Evolutionary conservation across 352 stramenopile genomes (phyloP).

Genomic region (Pythium folliculosum): DNA sequence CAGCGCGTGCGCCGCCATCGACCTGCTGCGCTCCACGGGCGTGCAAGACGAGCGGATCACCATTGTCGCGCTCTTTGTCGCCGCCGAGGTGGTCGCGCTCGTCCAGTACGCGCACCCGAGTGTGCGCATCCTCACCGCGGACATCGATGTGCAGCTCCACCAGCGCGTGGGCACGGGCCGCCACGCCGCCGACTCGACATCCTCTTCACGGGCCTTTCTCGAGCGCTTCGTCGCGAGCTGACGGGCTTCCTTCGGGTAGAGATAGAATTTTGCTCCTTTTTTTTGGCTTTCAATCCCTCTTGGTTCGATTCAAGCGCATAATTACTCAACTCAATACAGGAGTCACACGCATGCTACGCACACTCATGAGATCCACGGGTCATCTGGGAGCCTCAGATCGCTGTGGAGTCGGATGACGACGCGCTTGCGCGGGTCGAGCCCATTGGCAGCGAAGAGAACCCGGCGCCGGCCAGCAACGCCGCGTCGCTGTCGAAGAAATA

Average conservation of each 20-base stretch:
- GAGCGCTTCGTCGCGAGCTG: background rate
- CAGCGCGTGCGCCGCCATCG: constrained; percentile 33
- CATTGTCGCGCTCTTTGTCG: constrained; percentile 43
- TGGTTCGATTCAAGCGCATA: too few species aligned
- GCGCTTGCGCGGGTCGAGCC: background rate
- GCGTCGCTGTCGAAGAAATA: constrained; percentile 16
- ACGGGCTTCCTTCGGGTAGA: too few species aligned
- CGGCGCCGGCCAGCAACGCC: background rate
- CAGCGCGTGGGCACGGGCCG: constrained; percentile 19
- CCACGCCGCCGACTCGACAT: constrained; percentile 15
- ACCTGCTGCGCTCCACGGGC: constrained; percentile 35
- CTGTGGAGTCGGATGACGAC: background rate
- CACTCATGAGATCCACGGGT: background rate
- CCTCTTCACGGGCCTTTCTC: background rate
- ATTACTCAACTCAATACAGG: too few species aligned
- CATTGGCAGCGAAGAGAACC: background rate
- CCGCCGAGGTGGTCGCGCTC: constrained; percentile 31
- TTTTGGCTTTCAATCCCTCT: too few species aligned
- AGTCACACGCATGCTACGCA: background rate
- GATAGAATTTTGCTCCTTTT: too few species aligned
- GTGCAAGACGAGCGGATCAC: constrained; percentile 42
- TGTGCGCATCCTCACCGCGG: constrained; percentile 29
- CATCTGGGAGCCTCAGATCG: background rate
- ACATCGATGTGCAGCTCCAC: constrained; percentile 15
- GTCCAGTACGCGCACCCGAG: constrained; percentile 34